Conservation (phyloP, 495 filamentous ascomycete genomes). For the Sporormia fimetaria region DNA sequence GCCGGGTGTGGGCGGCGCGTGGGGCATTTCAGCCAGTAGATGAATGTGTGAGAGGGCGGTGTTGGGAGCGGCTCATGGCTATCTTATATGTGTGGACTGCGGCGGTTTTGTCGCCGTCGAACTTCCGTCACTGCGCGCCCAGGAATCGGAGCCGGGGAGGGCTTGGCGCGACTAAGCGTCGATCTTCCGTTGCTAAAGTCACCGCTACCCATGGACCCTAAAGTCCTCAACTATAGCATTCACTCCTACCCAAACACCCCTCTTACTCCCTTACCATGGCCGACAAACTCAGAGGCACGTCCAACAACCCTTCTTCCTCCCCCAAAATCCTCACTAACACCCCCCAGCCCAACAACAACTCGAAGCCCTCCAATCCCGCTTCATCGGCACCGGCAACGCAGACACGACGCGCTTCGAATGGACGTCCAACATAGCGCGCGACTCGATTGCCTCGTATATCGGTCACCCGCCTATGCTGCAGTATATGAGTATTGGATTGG, state of each 20-base stretch:
- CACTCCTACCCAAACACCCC: not conserved
- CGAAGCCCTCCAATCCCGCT: conserved; percentile 85
- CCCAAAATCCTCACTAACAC: conserved; percentile 9
- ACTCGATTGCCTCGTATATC: conserved; percentile 52
- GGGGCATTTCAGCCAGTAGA: conserved; percentile 5
- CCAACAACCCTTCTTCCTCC: not conserved
- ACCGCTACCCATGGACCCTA: too few species aligned
- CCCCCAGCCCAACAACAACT: conserved; percentile 95
- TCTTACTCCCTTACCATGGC: not conserved
- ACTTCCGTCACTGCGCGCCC: too few species aligned
- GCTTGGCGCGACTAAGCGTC: too few species aligned
- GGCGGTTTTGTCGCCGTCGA: not conserved
- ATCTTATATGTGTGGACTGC: not conserved
- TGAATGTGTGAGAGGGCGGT: not conserved
- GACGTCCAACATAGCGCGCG: conserved; percentile 56
- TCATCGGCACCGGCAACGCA: conserved; percentile 93
- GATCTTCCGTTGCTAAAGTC: too few species aligned
- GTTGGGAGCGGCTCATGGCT: not conserved
- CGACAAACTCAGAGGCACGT: not conserved
- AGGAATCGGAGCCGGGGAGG: too few species aligned
- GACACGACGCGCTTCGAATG: conserved; percentile 97
- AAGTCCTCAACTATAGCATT: too few species aligned
- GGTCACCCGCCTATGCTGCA: conserved; percentile 80
- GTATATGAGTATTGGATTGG: conserved; percentile 85
- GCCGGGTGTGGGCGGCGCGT: conserved; percentile 18